Percentiles rank a stretch among this genome's conserved stretches.
These are phyloP conservation scores for Diaporthe batatas DNA, from an alignment of 2,329 filamentous ascomycete species.

Conservation along the genomic window DNA sequence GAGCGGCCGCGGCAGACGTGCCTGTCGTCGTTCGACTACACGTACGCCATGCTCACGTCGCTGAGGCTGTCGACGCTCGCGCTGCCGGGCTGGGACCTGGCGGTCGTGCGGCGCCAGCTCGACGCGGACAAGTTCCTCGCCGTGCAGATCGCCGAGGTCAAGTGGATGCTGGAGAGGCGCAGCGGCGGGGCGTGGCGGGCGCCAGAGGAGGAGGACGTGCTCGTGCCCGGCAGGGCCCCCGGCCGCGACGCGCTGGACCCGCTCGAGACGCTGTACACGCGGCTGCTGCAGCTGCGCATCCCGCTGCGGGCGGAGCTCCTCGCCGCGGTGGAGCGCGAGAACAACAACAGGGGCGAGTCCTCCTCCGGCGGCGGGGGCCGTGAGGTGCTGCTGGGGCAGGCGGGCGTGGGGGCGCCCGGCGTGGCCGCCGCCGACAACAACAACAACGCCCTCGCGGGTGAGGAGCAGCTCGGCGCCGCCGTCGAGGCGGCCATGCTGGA, in stretches of 20 bases:
- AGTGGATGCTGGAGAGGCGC: conserved; percentile 46
- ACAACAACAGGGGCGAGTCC: background rate
- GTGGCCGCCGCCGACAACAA: too few species aligned
- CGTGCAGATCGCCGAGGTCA: conserved; percentile 50
- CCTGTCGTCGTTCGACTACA: conserved; percentile 61
- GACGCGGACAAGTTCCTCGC: conserved; percentile 50
- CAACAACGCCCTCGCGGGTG: too few species aligned
- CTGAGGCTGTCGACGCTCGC: conserved; percentile 62
- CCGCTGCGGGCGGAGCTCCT: conserved; percentile 32
- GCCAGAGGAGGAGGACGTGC: background rate
- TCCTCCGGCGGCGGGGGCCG: too few species aligned
- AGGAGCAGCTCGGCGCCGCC: too few species aligned
- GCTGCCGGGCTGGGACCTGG: conserved; percentile 61
- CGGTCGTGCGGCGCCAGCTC: conserved; percentile 54
- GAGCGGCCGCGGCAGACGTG: conserved; percentile 57
- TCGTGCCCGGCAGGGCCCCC: too few species aligned
- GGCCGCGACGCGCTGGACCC: conserved; percentile 19
- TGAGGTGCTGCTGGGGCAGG: too few species aligned
- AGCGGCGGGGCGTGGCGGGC: conserved; percentile 30
- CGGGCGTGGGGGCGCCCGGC: too few species aligned
- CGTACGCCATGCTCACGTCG: conserved; percentile 60
- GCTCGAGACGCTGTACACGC: conserved; percentile 26
- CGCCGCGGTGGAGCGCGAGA: conserved; percentile 20
- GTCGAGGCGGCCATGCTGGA: background rate
- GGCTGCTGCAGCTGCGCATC: conserved; percentile 30